Evolutionary conservation across 2,329 filamentous ascomycete species (phyloP), one percentile per base, ranked within the genome.

Genomic region (Ophiosphaerella narmari): DNA sequence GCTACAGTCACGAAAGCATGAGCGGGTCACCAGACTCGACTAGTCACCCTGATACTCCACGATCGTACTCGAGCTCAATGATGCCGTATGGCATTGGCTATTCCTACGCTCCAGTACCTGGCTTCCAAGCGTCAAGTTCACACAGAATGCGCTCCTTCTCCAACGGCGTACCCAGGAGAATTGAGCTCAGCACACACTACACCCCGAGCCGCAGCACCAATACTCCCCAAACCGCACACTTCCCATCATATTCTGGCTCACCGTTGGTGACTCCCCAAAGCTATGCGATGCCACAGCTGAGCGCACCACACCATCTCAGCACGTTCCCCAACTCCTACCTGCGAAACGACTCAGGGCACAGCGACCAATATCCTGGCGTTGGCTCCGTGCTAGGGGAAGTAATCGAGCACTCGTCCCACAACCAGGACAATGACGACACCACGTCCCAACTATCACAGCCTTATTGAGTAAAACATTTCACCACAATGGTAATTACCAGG

Each of bases 121-220:
- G 73, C 33, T 75, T 75, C 47, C 72, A 74, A 49, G 66, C 71
- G 5, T 60, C 67, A 3, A 71, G 67, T 48, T 63, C 66, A 33
- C 67, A 66, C 44, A 65, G 73, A 39, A 71, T 75, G 66, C 72
- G 73, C 31, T 74, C 72, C 18, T 74, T 74, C 55, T 74, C 72
- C 13, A 70, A 60, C 44, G 67, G 60, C 31, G 66, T 74, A 26
- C 73, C 73, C 9, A 60, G 73, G 16, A 68, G 73, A 36, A 75
- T 75, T 39, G 73, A 75, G 51, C 51, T 75, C 52, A 74, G 72
- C 57, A 72, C 71, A 16, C 69, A 73, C 52, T 75, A 74, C 55
- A 65, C 66, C 9, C 68, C 68, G 23, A 67, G 46, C 47, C 70
- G 71, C 6, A 67, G 57, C 42, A 42, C 60, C 4, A 65, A 67